Conservation (phyloP, 2,329 filamentous ascomycete species). For the Alternaria tenuissima region DNA sequence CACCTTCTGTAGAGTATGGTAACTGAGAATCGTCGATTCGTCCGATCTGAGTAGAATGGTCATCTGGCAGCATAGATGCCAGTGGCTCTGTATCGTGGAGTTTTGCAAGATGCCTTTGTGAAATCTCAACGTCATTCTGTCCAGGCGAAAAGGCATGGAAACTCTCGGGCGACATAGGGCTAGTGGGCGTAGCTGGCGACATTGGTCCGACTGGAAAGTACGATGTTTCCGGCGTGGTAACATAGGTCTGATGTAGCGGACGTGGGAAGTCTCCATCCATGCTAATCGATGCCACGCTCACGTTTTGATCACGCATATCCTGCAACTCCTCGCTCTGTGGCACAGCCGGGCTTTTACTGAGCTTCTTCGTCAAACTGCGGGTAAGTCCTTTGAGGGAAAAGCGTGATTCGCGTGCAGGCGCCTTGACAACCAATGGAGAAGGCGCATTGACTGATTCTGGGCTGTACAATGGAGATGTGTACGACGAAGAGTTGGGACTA, state of each 20-base stretch:
- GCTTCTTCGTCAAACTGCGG: conserved; percentile 37
- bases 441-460: conserved; percentile 32
- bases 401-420: conserved; percentile 32
- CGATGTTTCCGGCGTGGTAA: conserved; percentile 22
- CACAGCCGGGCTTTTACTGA: conserved; percentile 27
- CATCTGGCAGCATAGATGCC: conserved; percentile 42
- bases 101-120: conserved; percentile 2
- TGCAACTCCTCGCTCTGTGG: conserved; percentile 33
- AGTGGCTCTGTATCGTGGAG: conserved; percentile 26
- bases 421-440: conserved; percentile 30
- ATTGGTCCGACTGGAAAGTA: conserved; percentile 30
- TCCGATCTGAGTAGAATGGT: conserved; percentile 31
- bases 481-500: conserved; percentile 39
- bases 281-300: conserved; percentile 18
- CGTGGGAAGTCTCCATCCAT: conserved; percentile 31
- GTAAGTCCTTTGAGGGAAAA: conserved; percentile 46
- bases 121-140: conserved; percentile 16
- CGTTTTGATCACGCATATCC: conserved; percentile 25
- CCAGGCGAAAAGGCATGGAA: conserved; percentile 16
- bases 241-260: conserved; percentile 30
- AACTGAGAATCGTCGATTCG: conserved; percentile 17
- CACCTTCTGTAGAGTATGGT: conserved; percentile 20
- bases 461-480: conserved; percentile 38
- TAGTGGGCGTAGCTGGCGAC: conserved; percentile 29
- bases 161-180: conserved; percentile 13